Conservation (phyloP, 2,329 filamentous ascomycete species). For the Colletotrichum lupini region DNA sequence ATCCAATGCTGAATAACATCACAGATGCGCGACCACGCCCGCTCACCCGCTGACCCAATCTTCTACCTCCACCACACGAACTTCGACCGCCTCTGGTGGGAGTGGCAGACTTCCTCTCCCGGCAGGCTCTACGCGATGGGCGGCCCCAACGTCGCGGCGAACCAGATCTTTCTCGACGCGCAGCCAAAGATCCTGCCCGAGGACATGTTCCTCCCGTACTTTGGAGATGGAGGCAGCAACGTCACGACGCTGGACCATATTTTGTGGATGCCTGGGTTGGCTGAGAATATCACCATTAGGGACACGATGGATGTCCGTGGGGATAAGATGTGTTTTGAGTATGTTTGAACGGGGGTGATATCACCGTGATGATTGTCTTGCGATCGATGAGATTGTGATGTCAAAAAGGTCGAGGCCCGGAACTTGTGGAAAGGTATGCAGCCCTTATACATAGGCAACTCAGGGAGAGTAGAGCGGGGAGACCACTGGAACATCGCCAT, state of each 20-base stretch:
- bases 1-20: not conserved
- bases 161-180: no score
- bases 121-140: constrained; percentile 8
- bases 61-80: constrained; percentile 17
- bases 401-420: not conserved
- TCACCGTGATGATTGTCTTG: not conserved
- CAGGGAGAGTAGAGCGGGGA: no score
- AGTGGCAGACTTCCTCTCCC: constrained; percentile 26
- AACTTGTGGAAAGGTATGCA: no score
- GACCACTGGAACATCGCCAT: not conserved
- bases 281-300: not conserved
- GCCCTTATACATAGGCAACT: not conserved
- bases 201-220: not conserved
- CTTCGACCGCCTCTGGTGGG: constrained; percentile 10
- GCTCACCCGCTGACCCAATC: constrained; percentile 1
- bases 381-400: not conserved
- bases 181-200: not conserved
- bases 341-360: not conserved
- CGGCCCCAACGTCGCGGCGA: not conserved
- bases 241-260: not conserved
- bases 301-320: not conserved
- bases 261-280: not conserved
- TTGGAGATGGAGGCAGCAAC: not conserved
- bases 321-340: not conserved
- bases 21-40: constrained; percentile 12